Evolutionary conservation across 164 flowering plant species (phyloP).

Genomic region (Cinnamomum chago): DNA sequence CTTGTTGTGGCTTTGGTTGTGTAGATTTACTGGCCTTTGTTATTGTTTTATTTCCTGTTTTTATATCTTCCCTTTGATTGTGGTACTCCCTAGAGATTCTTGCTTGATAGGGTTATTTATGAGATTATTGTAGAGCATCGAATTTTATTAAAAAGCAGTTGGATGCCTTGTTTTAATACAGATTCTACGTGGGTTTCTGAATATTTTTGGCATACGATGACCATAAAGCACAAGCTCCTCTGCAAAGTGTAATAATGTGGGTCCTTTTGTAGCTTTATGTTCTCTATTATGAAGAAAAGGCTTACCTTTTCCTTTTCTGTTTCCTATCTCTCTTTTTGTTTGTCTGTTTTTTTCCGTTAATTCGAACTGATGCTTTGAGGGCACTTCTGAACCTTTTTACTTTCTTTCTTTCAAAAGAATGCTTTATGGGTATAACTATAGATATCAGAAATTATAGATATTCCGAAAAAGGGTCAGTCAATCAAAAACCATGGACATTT

Average conservation of each 20-base stretch:
- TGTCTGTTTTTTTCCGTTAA: too few relatives aligned
- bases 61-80: neutral
- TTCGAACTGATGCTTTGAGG: neutral
- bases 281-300: neutral
- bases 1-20: neutral
- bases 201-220: conserved; percentile 2
- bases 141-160: neutral
- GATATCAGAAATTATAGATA: neutral
- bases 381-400: neutral
- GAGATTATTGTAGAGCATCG: neutral
- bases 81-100: neutral
- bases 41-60: neutral
- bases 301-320: neutral
- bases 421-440: neutral
- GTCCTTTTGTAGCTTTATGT: neutral
- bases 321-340: neutral
- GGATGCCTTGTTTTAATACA: neutral
- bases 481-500: neutral
- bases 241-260: neutral
- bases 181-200: neutral
- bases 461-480: neutral
- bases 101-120: neutral
- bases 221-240: neutral
- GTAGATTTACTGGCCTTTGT: neutral
- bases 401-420: too few relatives aligned